Percentiles rank a stretch among this genome's conserved stretches.
These are phyloP conservation scores for Cutaneotrichosporon mucoides DNA, from an alignment of 1,284 basidiomycete genomes.

Conservation along the genomic window DNA sequence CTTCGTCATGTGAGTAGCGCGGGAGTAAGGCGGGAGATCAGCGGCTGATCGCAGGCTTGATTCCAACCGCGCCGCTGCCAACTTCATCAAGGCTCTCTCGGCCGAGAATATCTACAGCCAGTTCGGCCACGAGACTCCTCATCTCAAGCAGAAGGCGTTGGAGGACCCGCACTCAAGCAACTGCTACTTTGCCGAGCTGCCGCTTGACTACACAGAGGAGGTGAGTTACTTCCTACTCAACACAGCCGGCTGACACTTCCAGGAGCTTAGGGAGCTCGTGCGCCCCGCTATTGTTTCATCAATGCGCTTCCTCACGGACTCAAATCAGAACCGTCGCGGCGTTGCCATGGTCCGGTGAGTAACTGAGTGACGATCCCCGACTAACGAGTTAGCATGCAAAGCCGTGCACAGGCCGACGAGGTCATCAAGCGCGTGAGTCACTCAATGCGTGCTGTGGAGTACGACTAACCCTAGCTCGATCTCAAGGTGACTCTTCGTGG, in stretches of 20 bases:
- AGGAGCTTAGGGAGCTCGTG: conserved; percentile 31
- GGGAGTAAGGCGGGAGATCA: neutral
- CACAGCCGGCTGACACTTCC: conserved; percentile 6
- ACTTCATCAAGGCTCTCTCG: conserved; percentile 25
- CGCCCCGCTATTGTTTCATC: conserved; percentile 29
- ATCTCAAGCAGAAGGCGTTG: conserved; percentile 34
- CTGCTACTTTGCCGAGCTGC: conserved; percentile 40
- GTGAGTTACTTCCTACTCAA: conserved; percentile 14
- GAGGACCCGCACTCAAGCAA: conserved; percentile 40
- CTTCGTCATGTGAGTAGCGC: conserved; percentile 29
- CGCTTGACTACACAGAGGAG: conserved; percentile 22
- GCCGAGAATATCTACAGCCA: conserved; percentile 21
- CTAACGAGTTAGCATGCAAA: conserved; percentile 12
- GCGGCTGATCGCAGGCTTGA: conserved; percentile 28
- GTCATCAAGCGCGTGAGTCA: conserved; percentile 29
- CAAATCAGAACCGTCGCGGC: conserved; percentile 31
- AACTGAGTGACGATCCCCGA: neutral
- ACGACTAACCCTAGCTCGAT: conserved; percentile 26
- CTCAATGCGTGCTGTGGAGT: neutral
- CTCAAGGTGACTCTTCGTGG: conserved; percentile 22
- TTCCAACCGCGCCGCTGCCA: conserved; percentile 19
- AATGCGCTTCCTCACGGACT: conserved; percentile 31
- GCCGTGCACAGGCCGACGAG: conserved; percentile 35
- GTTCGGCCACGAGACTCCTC: conserved; percentile 40
- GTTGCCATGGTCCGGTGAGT: conserved; percentile 35